phyloP scores from a whole-genome alignment of 2,329 filamentous ascomycete genomes.

The Neurospora sp. region DNA sequence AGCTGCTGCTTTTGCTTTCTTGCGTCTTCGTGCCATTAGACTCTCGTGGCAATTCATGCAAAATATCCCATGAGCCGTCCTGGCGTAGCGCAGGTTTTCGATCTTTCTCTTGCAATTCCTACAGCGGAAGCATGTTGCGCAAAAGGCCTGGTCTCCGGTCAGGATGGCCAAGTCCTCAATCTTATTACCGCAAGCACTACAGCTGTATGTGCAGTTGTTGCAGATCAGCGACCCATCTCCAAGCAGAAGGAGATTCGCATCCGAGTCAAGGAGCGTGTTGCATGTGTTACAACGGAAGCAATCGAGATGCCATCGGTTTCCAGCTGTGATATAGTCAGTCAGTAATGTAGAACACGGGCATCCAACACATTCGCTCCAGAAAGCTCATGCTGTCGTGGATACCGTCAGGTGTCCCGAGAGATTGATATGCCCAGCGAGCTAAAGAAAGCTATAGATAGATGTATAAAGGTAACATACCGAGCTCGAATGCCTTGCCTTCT shows the following conservation, averaged over 20 bases:
- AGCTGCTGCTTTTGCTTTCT: conserved; percentile 65
- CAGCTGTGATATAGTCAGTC: conserved; percentile 45
- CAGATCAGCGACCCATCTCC: conserved; percentile 97
- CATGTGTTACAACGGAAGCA: conserved; percentile 98
- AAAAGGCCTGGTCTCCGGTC: conserved; percentile 96
- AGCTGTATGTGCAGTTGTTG: conserved; percentile 99
- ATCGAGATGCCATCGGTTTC: conserved; percentile 96
- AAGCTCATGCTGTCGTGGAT: neutral
- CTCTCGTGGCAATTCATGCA: conserved; percentile 99
- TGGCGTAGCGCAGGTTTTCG: conserved; percentile 92
- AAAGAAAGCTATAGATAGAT: neutral
- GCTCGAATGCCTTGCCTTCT: conserved; percentile 96
- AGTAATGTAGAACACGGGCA: conserved; percentile 21
- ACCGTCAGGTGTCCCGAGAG: neutral
- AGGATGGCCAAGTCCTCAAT: conserved; percentile 97
- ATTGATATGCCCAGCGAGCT: neutral
- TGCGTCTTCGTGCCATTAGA: conserved; percentile 82
- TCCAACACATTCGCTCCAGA: neutral
- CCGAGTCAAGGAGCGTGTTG: conserved; percentile 89
- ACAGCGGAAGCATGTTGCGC: conserved; percentile 92
- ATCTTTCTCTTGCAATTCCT: conserved; percentile 98
- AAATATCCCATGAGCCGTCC: conserved; percentile 96
- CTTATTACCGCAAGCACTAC: conserved; percentile 91
- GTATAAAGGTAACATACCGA: conserved; percentile 52
- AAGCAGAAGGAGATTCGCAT: conserved; percentile 91